A percentile compares a stretch with the other conserved stretches of the same genome.
phyloP scores from a whole-genome alignment of 139 green algal genomes.

The Astrephomene gubernaculifera region DNA sequence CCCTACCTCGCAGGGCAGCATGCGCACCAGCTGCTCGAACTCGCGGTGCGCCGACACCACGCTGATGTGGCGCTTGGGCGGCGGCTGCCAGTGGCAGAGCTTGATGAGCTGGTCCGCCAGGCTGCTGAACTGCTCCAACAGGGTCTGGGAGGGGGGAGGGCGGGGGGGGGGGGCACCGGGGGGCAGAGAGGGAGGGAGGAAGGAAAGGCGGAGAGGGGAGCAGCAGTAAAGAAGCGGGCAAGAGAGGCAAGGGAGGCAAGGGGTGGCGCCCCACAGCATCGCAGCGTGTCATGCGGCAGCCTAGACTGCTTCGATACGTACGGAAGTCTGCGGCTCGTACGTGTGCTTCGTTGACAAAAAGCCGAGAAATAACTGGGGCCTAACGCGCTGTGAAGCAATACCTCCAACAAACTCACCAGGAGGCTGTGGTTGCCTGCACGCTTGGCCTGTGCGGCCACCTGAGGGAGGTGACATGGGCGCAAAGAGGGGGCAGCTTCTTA shows the following conservation, averaged over 20 bases:
- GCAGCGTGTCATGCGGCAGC: no score
- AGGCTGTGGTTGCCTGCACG: constrained; percentile 8
- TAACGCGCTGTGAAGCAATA: no score
- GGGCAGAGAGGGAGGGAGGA: neutral
- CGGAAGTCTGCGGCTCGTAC: no score
- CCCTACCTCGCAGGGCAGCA: constrained; percentile 78
- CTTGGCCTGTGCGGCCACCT: constrained; percentile 23
- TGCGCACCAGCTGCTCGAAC: constrained; percentile 63
- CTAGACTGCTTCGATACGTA: no score
- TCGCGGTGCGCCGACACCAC: constrained; percentile 55
- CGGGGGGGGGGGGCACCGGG: neutral
- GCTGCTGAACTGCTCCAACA: constrained; percentile 15
- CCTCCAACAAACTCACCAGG: constrained; percentile 11
- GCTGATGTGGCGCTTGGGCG: neutral
- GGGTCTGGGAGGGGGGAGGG: neutral
- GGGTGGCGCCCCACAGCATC: no score
- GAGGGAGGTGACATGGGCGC: neutral
- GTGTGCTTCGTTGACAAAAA: no score
- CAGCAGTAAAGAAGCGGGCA: no score
- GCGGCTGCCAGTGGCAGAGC: constrained; percentile 71
- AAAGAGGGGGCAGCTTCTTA: no score
- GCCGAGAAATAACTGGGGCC: no score
- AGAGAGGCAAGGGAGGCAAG: no score
- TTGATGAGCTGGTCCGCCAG: constrained; percentile 86
- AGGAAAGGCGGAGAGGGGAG: neutral